Conservation (phyloP, 306 rosid species). For the Quercus berberidifolia region DNA sequence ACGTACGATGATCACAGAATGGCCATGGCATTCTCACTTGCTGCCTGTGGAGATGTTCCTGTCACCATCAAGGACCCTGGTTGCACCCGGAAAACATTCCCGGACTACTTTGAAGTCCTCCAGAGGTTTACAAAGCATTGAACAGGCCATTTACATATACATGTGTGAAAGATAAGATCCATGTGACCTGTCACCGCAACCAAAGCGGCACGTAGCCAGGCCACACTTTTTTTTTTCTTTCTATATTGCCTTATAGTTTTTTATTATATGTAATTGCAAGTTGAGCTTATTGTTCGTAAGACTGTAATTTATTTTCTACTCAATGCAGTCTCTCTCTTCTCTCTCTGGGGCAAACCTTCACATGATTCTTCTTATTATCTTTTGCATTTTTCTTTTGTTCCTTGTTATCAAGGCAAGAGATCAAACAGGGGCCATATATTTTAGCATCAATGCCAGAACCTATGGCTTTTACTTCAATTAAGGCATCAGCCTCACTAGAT, state of each 20-base stretch:
- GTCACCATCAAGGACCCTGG: slow-evolving; percentile 98
- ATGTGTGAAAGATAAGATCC: background rate
- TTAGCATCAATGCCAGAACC: background rate
- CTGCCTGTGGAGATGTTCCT: slow-evolving; percentile 90
- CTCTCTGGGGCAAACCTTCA: background rate
- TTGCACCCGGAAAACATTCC: slow-evolving; percentile 96
- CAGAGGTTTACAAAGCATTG: slow-evolving; percentile 66
- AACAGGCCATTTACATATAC: slow-evolving; percentile 24
- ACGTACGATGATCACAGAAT: slow-evolving; percentile 97
- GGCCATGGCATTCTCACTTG: slow-evolving; percentile 99
- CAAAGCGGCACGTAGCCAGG: slow-evolving; percentile 21
- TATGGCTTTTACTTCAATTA: background rate
- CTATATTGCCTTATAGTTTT: slow-evolving; percentile 3
- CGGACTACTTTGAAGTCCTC: slow-evolving; percentile 93
- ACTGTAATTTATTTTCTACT: slow-evolving; percentile 10
- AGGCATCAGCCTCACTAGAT: too few relatives aligned
- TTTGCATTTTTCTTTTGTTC: background rate
- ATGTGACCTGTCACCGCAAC: background rate
- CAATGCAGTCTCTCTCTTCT: background rate
- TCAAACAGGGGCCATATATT: background rate
- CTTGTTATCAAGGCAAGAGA: too few relatives aligned
- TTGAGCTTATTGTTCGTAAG: slow-evolving; percentile 17
- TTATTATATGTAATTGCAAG: slow-evolving; percentile 10
- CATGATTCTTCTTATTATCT: background rate
- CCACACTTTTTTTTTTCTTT: slow-evolving; percentile 11